phyloP scores from a whole-genome alignment of 768 basidiomycete species.

The Lentinula boryana region DNA sequence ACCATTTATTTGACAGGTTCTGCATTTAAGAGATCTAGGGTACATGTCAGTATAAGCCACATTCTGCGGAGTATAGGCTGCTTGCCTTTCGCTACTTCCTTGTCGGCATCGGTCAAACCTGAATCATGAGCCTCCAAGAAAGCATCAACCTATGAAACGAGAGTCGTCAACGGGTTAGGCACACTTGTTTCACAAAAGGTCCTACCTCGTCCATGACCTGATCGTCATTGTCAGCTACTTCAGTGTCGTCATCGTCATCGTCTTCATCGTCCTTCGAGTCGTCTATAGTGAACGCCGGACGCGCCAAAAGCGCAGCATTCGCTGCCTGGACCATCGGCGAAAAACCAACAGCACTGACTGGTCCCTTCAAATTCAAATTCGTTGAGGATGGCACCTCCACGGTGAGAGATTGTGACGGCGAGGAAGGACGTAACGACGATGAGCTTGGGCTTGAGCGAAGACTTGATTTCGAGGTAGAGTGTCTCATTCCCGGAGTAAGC shows the following conservation, averaged over 20 bases:
- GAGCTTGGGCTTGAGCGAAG: constrained; percentile 27
- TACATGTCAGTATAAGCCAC: constrained; percentile 8
- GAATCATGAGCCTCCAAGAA: constrained; percentile 93
- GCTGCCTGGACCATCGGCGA: constrained; percentile 65
- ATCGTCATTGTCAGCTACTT: constrained; percentile 56
- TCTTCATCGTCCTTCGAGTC: constrained; percentile 84
- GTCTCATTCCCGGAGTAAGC: constrained; percentile 64
- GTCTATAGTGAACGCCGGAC: constrained; percentile 96
- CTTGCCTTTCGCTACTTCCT: constrained; percentile 70
- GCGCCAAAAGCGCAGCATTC: constrained; percentile 81
- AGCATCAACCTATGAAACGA: constrained; percentile 64
- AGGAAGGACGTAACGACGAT: constrained; percentile 22
- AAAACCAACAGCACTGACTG: neutral
- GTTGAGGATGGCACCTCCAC: constrained; percentile 33
- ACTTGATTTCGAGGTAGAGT: constrained; percentile 50
- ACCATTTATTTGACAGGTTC: constrained; percentile 45
- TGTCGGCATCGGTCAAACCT: constrained; percentile 74
- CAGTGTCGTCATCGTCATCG: constrained; percentile 53
- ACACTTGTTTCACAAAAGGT: neutral
- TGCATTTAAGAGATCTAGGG: constrained; percentile 52
- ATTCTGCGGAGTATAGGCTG: constrained; percentile 1
- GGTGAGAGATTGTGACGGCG: constrained; percentile 46
- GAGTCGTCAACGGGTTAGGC: constrained; percentile 4
- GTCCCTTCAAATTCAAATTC: constrained; percentile 9
- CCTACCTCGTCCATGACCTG: constrained; percentile 86